Conservation (phyloP, 73 alveolate species). For the Paramecium sonneborni region DNA sequence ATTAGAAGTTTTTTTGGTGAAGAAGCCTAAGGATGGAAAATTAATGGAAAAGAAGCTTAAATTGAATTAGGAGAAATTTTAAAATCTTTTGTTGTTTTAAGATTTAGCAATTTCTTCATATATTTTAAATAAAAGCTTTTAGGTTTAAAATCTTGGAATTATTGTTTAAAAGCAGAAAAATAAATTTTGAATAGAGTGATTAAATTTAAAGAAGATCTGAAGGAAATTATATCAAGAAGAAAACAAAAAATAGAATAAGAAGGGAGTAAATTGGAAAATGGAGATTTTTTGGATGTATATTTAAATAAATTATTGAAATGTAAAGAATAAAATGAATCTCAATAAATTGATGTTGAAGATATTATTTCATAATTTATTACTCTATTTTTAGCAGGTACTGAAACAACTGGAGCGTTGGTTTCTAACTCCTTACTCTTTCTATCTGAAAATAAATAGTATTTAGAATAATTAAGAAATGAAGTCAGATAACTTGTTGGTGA, state of each 20-base stretch:
- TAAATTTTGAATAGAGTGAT: not conserved
- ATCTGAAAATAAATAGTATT: not conserved
- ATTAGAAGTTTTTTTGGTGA: constrained; percentile 8
- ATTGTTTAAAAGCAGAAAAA: not conserved
- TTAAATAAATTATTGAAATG: not conserved
- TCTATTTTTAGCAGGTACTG: constrained; percentile 40
- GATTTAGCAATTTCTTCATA: not conserved
- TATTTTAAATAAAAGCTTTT: not conserved
- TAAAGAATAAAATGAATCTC: not conserved
- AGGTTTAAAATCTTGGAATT: constrained; percentile 2
- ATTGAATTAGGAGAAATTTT: not conserved
- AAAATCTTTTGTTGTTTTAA: not conserved
- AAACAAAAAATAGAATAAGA: not conserved
- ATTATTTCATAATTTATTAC: constrained; percentile 25
- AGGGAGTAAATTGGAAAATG: not conserved
- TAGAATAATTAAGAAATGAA: not conserved
- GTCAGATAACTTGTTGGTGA: not conserved
- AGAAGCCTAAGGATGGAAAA: not conserved
- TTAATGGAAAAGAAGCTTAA: not conserved
- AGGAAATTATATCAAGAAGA: not conserved
- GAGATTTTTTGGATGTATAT: not conserved
- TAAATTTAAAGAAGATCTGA: not conserved
- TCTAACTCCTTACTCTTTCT: not conserved
- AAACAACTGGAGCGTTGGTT: constrained; percentile 8
- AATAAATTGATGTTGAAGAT: not conserved